Evolutionary conservation across 2,329 filamentous ascomycete genomes (phyloP).

Genomic region (Colletotrichum sojae): DNA sequence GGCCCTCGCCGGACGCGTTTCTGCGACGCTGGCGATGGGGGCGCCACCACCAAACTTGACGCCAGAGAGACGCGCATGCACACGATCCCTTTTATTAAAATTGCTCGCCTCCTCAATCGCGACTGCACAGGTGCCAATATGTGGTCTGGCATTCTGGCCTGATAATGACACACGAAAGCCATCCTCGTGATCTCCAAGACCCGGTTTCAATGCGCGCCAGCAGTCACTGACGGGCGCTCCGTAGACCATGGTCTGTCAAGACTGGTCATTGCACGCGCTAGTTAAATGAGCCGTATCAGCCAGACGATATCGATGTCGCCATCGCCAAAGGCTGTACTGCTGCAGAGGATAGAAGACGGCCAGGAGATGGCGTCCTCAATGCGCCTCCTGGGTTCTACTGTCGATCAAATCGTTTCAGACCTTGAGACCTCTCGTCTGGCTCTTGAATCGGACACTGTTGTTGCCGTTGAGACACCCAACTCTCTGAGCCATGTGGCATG

Average conservation of each 20-base stretch:
- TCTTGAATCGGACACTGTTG: not conserved
- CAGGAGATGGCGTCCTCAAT: too few species aligned
- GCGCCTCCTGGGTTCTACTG: not conserved
- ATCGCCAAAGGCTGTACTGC: not conserved
- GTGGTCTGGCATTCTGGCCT: slow-evolving; percentile 30
- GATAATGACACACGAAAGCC: slow-evolving; percentile 32
- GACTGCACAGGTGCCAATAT: slow-evolving; percentile 25
- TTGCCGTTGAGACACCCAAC: slow-evolving; percentile 1
- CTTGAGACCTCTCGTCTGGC: not conserved
- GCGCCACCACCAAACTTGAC: slow-evolving; percentile 16
- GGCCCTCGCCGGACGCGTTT: slow-evolving; percentile 32
- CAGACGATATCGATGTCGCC: slow-evolving; percentile 6
- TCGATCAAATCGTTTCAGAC: slow-evolving; percentile 4
- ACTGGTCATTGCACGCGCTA: slow-evolving; percentile 32
- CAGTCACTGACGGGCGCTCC: slow-evolving; percentile 32
- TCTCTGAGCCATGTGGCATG: not conserved
- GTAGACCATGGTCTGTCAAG: slow-evolving; percentile 7
- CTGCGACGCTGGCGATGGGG: slow-evolving; percentile 34
- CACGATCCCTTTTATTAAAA: slow-evolving; percentile 17
- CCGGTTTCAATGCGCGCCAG: slow-evolving; percentile 35
- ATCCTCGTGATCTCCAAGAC: slow-evolving; percentile 15
- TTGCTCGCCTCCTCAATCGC: slow-evolving; percentile 16
- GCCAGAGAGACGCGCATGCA: slow-evolving; percentile 26
- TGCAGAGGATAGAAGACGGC: not conserved
- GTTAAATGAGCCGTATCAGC: slow-evolving; percentile 36